Conservation (phyloP, 2,329 filamentous ascomycete species). For the Apiospora phragmitis region DNA sequence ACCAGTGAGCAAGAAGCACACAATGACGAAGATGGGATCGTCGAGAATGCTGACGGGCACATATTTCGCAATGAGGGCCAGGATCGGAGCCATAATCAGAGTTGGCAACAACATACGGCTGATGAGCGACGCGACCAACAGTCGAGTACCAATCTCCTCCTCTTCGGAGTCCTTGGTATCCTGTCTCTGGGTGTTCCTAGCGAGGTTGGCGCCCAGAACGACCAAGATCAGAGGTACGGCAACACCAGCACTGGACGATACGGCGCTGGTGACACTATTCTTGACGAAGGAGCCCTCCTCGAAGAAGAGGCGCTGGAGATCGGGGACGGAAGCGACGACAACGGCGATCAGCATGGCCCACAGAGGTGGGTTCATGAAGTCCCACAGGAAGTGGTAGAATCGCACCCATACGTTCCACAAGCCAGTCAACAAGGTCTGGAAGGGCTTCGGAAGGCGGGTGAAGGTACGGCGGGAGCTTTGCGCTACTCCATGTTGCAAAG, state of each 20-base stretch:
- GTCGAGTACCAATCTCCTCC: slow-evolving; percentile 65
- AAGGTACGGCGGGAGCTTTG: slow-evolving; percentile 28
- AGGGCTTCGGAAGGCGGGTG: slow-evolving; percentile 40
- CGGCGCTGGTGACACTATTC: slow-evolving; percentile 88
- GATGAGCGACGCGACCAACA: slow-evolving; percentile 82
- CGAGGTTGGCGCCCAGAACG: slow-evolving; percentile 91
- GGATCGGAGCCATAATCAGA: slow-evolving; percentile 84
- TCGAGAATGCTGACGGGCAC: slow-evolving; percentile 91
- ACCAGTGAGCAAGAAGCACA: slow-evolving; percentile 93
- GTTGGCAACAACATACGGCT: slow-evolving; percentile 93
- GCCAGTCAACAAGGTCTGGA: slow-evolving; percentile 37
- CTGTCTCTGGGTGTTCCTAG: slow-evolving; percentile 80
- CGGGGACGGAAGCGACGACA: slow-evolving; percentile 82
- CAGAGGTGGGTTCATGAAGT: slow-evolving; percentile 97
- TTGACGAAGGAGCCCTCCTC: slow-evolving; percentile 83
- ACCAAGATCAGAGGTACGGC: slow-evolving; percentile 95
- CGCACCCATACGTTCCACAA: slow-evolving; percentile 38
- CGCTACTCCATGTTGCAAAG: slow-evolving; percentile 23
- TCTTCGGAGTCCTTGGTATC: slow-evolving; percentile 70
- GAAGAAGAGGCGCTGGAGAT: slow-evolving; percentile 84
- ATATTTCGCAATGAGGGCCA: slow-evolving; percentile 86
- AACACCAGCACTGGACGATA: slow-evolving; percentile 82
- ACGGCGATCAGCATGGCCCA: slow-evolving; percentile 97
- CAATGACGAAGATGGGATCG: slow-evolving; percentile 96
- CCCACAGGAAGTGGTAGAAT: slow-evolving; percentile 70